Base-by-base conservation (phyloP, 306 rosid species). In the Heteromeles arbutifolia region DNA sequence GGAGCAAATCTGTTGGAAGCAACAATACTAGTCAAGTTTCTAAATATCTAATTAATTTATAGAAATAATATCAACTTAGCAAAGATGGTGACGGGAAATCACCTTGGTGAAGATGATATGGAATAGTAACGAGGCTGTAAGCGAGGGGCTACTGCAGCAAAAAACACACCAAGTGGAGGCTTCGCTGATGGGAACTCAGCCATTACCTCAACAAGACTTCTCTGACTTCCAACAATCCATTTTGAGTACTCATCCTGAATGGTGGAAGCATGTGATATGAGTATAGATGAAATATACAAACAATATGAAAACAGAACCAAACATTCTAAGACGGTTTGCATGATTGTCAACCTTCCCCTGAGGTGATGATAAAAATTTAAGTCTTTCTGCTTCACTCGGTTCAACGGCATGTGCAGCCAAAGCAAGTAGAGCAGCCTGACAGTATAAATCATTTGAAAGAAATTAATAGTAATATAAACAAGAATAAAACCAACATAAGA, bases 41-140 rank as follows among this genome's bases (percentile, higher is more conserved):
- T 12, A 62, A 31, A 61, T 24, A 11, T 41, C 52, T 78, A 29
- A 26, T 0, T 7, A 58, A 58, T 26, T 62, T 43, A 41, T 62
- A 61, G 43, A 61, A 43, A 61, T 26, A 73, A 69, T 44, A 64
- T 18, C 14, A 31, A 9, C 41, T 37, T 37, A 37, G 41, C 9
- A 37, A 37, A 37, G 41, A 37, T 44, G 10, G 72, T 24, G 34
- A 14, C 61, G 14, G 50, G 22, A 32, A 45, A 64, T 67, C 34
- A 96, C 99, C 98, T 90, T 72, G 98, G 98, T 44, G 99, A 96
- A 61, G 99, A 96, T 26, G 99, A 96, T 79, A 96, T 96, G 69
- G 99, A 96, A 85, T 96, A 92, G 81, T 92, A 96, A 58, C 99
- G 91, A 58, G 97, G 98, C 87, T 83, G 97, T 70, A 96, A 82